Percentiles rank a stretch among this genome's conserved stretches.
phyloP scores from a whole-genome alignment of 352 stramenopile species.

The Globisporangium echinulatum region DNA sequence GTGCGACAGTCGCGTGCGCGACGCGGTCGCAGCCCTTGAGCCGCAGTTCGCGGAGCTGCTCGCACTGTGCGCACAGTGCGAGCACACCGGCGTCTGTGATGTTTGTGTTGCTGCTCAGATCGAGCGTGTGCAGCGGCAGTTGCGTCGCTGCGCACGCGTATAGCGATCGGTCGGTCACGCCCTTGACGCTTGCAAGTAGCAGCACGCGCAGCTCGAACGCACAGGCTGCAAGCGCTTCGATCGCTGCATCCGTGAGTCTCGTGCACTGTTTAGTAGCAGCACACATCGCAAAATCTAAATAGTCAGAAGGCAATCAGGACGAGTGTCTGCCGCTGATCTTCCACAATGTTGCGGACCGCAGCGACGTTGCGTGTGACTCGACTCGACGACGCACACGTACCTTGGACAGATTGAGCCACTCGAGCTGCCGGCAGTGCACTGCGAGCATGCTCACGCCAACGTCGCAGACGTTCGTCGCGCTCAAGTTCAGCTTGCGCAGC shows the following conservation, averaged over 20 bases:
- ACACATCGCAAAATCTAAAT: too few relatives aligned
- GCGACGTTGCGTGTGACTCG: too few relatives aligned
- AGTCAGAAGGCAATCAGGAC: too few relatives aligned
- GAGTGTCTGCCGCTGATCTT: too few relatives aligned
- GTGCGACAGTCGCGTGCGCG: slow-evolving; percentile 26
- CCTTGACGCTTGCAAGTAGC: slow-evolving; percentile 27
- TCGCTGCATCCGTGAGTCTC: slow-evolving; percentile 36
- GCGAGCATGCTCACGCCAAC: slow-evolving; percentile 46
- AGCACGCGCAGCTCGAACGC: slow-evolving; percentile 35
- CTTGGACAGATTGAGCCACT: slow-evolving; percentile 58
- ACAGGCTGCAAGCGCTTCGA: slow-evolving; percentile 42
- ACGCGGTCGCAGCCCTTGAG: slow-evolving; percentile 63
- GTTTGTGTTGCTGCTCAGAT: slow-evolving; percentile 53
- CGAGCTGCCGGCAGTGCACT: slow-evolving; percentile 29
- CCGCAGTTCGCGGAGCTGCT: slow-evolving; percentile 42
- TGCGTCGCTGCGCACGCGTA: slow-evolving; percentile 33
- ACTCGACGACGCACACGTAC: slow-evolving; percentile 11
- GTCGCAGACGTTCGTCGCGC: slow-evolving; percentile 52
- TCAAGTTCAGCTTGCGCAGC: slow-evolving; percentile 35
- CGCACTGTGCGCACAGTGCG: slow-evolving; percentile 28
- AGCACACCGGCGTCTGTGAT: slow-evolving; percentile 49
- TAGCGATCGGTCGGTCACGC: slow-evolving; percentile 44
- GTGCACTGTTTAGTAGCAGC: slow-evolving; percentile 20
- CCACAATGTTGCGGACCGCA: too few relatives aligned
- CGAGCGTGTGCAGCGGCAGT: slow-evolving; percentile 34